Conservation (phyloP, 139 green algal genomes). For the Chlamydomonas applanata region DNA sequence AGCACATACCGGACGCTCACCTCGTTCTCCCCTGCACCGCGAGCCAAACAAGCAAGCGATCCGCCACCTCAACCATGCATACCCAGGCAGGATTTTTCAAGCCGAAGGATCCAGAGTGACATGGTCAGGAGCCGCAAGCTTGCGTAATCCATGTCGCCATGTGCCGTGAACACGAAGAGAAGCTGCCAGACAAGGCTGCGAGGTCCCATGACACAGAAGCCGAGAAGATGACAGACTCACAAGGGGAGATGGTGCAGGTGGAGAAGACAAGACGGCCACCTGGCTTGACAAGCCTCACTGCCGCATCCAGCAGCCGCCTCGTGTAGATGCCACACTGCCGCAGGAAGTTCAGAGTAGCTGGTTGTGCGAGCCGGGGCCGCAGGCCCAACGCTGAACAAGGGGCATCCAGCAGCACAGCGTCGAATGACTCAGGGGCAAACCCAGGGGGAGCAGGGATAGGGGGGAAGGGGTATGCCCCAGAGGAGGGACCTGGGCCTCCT, state of each 20-base stretch:
- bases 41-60: background rate
- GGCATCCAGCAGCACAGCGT: slow-evolving; percentile 85
- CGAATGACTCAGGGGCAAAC: slow-evolving; percentile 73
- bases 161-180: too few species aligned
- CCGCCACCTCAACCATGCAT: too few species aligned
- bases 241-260: slow-evolving; percentile 86
- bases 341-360: slow-evolving; percentile 17
- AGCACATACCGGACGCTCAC: slow-evolving; percentile 81
- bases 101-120: too few species aligned
- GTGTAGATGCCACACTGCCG: slow-evolving; percentile 62
- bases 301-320: slow-evolving; percentile 65
- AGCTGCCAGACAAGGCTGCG: too few species aligned
- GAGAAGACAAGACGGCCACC: slow-evolving; percentile 86
- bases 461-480: background rate
- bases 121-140: too few species aligned
- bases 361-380: slow-evolving; percentile 65
- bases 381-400: slow-evolving; percentile 89
- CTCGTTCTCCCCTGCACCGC: slow-evolving; percentile 83
- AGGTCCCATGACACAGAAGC: too few species aligned
- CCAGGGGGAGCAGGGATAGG: background rate
- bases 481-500: too few species aligned
- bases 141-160: background rate
- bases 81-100: too few species aligned
- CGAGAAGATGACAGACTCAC: slow-evolving; percentile 28
- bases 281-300: slow-evolving; percentile 72